Percentiles rank a stretch among this genome's conserved stretches.
Evolutionary conservation across 257 asterid genomes (phyloP).

Genomic region (Nicotiana benthamiana): DNA sequence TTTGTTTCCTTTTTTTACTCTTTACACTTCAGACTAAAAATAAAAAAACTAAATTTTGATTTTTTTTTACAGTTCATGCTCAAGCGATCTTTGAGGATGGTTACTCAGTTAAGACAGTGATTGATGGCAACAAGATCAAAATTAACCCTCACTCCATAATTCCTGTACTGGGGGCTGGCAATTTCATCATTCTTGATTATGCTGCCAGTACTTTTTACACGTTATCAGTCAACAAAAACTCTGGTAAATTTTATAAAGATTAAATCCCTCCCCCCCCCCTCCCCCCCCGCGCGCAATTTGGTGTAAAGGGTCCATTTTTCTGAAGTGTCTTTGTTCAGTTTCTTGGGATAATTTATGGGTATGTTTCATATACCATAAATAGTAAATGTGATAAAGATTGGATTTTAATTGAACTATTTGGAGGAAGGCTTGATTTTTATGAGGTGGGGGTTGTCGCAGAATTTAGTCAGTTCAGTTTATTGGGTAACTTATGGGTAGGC

Average conservation of each 20-base stretch:
- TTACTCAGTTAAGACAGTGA: conserved; percentile 64
- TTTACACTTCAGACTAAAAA: background rate
- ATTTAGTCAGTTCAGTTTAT: background rate
- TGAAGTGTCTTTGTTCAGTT: background rate
- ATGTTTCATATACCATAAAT: conserved; percentile 14
- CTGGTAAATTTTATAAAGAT: conserved; percentile 19
- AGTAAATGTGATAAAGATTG: background rate
- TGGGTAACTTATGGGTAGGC: background rate
- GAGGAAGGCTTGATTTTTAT: background rate
- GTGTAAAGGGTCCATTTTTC: background rate
- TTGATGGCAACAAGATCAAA: conserved; percentile 57
- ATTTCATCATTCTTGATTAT: conserved; percentile 65
- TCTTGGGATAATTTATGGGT: background rate
- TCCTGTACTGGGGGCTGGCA: conserved; percentile 42
- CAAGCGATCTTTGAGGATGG: conserved; percentile 56
- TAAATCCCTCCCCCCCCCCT: too few relatives aligned
- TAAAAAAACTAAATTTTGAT: background rate
- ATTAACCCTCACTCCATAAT: conserved; percentile 48
- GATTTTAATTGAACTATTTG: background rate
- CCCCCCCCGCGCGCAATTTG: background rate
- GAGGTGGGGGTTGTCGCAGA: background rate
- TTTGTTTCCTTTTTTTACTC: background rate
- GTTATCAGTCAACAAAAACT: conserved; percentile 29
- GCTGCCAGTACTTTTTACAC: conserved; percentile 55
- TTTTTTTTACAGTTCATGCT: conserved; percentile 21